Conservation (phyloP, 371 early-diverging fungal species). For the Mucor sp. region DNA sequence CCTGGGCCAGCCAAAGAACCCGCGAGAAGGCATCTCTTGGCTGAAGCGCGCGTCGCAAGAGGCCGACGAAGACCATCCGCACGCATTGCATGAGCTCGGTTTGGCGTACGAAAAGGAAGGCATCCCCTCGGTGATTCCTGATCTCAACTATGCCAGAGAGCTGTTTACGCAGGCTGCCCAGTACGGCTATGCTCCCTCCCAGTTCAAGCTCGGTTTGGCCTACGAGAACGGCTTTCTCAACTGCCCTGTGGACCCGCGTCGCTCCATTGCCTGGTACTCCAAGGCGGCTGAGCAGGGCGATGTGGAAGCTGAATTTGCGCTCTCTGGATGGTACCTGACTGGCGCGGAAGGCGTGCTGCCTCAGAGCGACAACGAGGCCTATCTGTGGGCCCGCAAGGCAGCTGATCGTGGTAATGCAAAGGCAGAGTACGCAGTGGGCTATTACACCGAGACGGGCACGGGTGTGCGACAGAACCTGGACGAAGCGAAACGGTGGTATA, state of each 20-base stretch:
- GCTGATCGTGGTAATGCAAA: conserved; percentile 83
- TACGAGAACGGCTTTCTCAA: conserved; percentile 94
- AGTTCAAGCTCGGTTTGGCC: conserved; percentile 89
- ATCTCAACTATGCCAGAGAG: conserved; percentile 86
- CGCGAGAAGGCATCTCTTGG: conserved; percentile 91
- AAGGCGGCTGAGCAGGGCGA: conserved; percentile 89
- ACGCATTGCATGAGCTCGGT: conserved; percentile 93
- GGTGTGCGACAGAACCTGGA: conserved; percentile 69
- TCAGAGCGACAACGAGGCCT: conserved; percentile 84
- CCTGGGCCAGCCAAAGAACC: conserved; percentile 70
- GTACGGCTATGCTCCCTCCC: conserved; percentile 92
- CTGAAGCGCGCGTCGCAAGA: conserved; percentile 88
- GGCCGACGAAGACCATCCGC: conserved; percentile 90
- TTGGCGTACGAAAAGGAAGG: conserved; percentile 84
- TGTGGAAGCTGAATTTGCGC: conserved; percentile 79
- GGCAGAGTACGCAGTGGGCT: conserved; percentile 91
- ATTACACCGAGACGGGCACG: conserved; percentile 82
- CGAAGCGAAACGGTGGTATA: conserved; percentile 80
- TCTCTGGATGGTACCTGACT: conserved; percentile 91
- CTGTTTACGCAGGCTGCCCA: conserved; percentile 91
- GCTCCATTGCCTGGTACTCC: conserved; percentile 96
- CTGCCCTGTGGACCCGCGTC: conserved; percentile 86
- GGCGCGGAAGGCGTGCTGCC: conserved; percentile 79
- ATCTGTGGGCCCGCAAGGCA: conserved; percentile 85
- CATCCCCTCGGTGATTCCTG: conserved; percentile 77